phyloP scores from a whole-genome alignment of 257 asterid species.

The Solanum pinnatisectum region DNA sequence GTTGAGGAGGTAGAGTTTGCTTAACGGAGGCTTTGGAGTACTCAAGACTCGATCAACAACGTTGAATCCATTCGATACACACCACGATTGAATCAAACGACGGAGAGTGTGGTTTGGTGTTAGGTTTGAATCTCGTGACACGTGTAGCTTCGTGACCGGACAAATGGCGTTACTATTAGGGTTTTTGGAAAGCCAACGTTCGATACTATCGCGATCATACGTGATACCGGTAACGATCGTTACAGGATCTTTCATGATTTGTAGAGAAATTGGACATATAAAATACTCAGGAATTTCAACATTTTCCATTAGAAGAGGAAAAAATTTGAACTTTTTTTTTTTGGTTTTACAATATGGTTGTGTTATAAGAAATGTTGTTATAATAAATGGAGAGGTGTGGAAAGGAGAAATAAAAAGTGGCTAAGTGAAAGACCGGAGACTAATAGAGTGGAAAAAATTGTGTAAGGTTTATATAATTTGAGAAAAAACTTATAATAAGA shows the following conservation, averaged over 20 bases:
- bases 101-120: slow-evolving; percentile 60
- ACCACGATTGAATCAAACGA: slow-evolving; percentile 50
- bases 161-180: slow-evolving; percentile 20
- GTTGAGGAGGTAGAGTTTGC: slow-evolving; percentile 4
- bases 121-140: slow-evolving; percentile 19
- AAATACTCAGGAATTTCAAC: slow-evolving; percentile 49
- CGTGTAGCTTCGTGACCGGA: slow-evolving; percentile 50
- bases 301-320: slow-evolving; percentile 7
- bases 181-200: slow-evolving; percentile 28
- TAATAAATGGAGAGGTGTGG: not conserved
- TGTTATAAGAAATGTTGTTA: not conserved
- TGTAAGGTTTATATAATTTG: not conserved
- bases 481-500: not conserved
- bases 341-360: not conserved
- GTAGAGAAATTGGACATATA: slow-evolving; percentile 55
- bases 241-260: slow-evolving; percentile 64
- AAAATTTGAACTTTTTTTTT: not conserved
- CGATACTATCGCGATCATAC: slow-evolving; percentile 57
- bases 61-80: slow-evolving; percentile 10
- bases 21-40: slow-evolving; percentile 14
- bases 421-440: not conserved
- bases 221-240: slow-evolving; percentile 52
- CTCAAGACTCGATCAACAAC: slow-evolving; percentile 21
- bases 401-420: slow-evolving; percentile 2
- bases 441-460: not conserved